These are phyloP conservation scores for Pyrenophora graminea DNA, from an alignment of 2,329 filamentous ascomycete genomes.

Conservation along the genomic window DNA sequence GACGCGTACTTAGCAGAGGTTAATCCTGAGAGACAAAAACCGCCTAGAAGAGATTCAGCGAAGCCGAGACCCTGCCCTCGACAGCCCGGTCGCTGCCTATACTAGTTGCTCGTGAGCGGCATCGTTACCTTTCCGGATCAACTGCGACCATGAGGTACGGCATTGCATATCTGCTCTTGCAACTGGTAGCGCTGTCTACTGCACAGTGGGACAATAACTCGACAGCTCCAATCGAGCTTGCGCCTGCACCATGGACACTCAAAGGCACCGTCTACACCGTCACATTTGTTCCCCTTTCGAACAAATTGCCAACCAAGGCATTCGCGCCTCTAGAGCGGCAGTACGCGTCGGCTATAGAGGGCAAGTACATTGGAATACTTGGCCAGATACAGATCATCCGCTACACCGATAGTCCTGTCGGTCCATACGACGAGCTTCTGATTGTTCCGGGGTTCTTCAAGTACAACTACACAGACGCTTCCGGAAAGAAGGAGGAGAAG, in stretches of 20 bases:
- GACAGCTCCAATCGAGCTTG: background rate
- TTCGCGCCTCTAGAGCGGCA: background rate
- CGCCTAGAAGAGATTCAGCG: background rate
- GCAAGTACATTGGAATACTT: background rate
- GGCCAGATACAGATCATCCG: background rate
- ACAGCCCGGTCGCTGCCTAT: background rate
- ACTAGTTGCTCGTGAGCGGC: background rate
- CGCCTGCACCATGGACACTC: background rate
- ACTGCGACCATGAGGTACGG: background rate
- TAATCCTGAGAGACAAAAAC: background rate
- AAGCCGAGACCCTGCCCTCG: background rate
- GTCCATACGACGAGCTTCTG: background rate
- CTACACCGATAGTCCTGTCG: background rate
- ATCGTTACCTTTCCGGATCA: background rate
- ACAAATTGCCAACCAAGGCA: background rate
- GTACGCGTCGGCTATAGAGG: background rate
- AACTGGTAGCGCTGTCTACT: background rate
- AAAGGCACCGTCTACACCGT: background rate
- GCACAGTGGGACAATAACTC: background rate
- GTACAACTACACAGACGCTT: background rate
- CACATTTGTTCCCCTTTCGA: background rate
- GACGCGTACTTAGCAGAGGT: too few relatives aligned
- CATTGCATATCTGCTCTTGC: background rate
- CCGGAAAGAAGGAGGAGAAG: background rate
- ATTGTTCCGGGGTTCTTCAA: background rate